Evolutionary conservation across 1,284 basidiomycete genomes (phyloP), one percentile per base, ranked within the genome.

Genomic region (Exobasidium cylindrosporum): DNA sequence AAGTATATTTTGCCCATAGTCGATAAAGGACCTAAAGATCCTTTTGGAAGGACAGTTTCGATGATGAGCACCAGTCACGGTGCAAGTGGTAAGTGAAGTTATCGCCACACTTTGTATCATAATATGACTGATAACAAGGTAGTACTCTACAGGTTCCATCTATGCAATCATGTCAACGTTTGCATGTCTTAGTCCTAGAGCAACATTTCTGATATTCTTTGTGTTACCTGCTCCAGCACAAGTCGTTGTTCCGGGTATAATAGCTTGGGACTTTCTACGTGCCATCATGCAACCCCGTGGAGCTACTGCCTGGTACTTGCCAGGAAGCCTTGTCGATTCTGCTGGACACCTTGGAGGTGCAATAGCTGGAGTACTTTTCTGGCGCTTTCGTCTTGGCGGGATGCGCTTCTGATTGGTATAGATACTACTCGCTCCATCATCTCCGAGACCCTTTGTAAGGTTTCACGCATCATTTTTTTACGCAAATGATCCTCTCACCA

Each of bases 311-410:
- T 50, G 2, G 21, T 50, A 13, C 13, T 6, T 14, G 21, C 14
- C n/a, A 26, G 26, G 26, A 0, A 52, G 53, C 31, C 35, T 60
- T 54, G 84, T 86, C 0, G 89, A 92, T 78, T 87, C 87, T 0
- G 86, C 87, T 0, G 91, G 88, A 2, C 91, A 94, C 78, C 83
- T 92, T 4, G 90, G 88, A 0, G 92, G 91, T 2, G 81, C 91
- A 17, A 66, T 89, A 1, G 84, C 86, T 50, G 91, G 91, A 17
- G 80, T 88, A 29, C 14, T 65, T 13, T 77, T 72, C 50, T 75
- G 67, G 62, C 58, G 64, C 4, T 65, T 66, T 5, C n/a, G 35
- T 28, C 31, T 58, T 55, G 2, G 29, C 3, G 30, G 53, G 30
- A 14, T 55, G 13, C 53, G 53, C 21, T 10, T 50, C 47, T 14